These are phyloP conservation scores for Cryptococcus floricola DNA, from an alignment of 1,284 basidiomycete genomes.

Conservation along the genomic window DNA sequence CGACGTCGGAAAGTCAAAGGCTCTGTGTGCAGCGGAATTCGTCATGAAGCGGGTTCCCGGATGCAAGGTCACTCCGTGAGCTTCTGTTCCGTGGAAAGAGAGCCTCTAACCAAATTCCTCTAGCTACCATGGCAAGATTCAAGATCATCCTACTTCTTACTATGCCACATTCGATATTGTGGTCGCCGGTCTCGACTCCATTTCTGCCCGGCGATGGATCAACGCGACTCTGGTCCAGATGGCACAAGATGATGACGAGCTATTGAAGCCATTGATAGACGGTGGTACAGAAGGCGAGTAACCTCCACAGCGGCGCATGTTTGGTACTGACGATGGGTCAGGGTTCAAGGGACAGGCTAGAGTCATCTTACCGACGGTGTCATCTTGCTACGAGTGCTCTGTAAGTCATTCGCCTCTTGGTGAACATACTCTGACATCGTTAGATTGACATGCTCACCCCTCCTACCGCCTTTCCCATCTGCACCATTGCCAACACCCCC, in stretches of 20 bases:
- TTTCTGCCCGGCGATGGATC: conserved; percentile 96
- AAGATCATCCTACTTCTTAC: conserved; percentile 94
- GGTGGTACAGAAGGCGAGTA: conserved; percentile 90
- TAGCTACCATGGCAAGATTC: conserved; percentile 94
- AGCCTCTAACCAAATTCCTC: neutral
- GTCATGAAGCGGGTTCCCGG: conserved; percentile 93
- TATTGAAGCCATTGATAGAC: conserved; percentile 96
- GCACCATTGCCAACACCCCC: conserved; percentile 98
- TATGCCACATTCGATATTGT: conserved; percentile 96
- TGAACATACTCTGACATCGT: neutral
- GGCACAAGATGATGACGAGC: conserved; percentile 84
- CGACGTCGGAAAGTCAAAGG: conserved; percentile 93
- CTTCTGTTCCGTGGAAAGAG: conserved; percentile 6
- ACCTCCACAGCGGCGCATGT: neutral
- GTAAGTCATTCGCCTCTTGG: conserved; percentile 21
- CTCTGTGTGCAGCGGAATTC: conserved; percentile 87
- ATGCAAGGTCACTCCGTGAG: conserved; percentile 88
- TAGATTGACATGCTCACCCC: conserved; percentile 94
- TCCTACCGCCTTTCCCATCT: conserved; percentile 94
- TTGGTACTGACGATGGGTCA: conserved; percentile 43
- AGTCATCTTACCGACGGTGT: conserved; percentile 91
- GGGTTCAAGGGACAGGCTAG: conserved; percentile 98
- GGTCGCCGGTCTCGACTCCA: conserved; percentile 97
- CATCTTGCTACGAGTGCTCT: conserved; percentile 97
- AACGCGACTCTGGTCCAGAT: conserved; percentile 94